Evolutionary conservation across 306 rosid genomes (phyloP).

Genomic region (Alnus glutinosa): DNA sequence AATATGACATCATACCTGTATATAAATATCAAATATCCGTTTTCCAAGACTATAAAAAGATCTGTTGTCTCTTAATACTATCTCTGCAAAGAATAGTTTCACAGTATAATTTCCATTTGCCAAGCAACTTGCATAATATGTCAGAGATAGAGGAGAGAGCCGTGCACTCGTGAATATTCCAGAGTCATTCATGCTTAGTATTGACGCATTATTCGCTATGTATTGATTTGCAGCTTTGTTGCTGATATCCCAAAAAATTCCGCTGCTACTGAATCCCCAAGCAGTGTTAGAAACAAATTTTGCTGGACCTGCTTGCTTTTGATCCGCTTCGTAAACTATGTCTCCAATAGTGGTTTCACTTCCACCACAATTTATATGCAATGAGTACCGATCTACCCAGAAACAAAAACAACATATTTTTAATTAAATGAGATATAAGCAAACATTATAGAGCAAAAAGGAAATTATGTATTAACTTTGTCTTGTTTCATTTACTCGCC

Average conservation of each 20-base stretch:
- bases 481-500: too few species aligned
- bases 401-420: not conserved
- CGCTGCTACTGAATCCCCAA: slow-evolving; percentile 68
- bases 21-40: slow-evolving; percentile 59
- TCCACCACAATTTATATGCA: slow-evolving; percentile 70
- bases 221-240: slow-evolving; percentile 27
- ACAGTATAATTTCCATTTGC: slow-evolving; percentile 61
- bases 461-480: too few species aligned
- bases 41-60: slow-evolving; percentile 57
- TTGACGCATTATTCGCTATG: slow-evolving; percentile 21
- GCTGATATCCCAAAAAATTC: slow-evolving; percentile 43
- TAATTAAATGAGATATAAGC: not conserved
- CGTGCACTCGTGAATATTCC: slow-evolving; percentile 52
- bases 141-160: slow-evolving; percentile 49
- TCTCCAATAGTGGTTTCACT: slow-evolving; percentile 36
- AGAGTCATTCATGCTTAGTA: slow-evolving; percentile 31
- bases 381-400: not conserved
- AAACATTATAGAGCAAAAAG: not conserved
- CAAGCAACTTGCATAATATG: slow-evolving; percentile 62
- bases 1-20: slow-evolving; percentile 42
- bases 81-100: slow-evolving; percentile 60
- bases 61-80: slow-evolving; percentile 44
- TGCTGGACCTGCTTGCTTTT: slow-evolving; percentile 48
- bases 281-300: slow-evolving; percentile 18
- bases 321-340: slow-evolving; percentile 47